Percentiles rank a stretch among this genome's conserved stretches.
These are phyloP conservation scores for Alternaria conjuncta DNA, from an alignment of 2,329 filamentous ascomycete genomes.

Conservation along the genomic window DNA sequence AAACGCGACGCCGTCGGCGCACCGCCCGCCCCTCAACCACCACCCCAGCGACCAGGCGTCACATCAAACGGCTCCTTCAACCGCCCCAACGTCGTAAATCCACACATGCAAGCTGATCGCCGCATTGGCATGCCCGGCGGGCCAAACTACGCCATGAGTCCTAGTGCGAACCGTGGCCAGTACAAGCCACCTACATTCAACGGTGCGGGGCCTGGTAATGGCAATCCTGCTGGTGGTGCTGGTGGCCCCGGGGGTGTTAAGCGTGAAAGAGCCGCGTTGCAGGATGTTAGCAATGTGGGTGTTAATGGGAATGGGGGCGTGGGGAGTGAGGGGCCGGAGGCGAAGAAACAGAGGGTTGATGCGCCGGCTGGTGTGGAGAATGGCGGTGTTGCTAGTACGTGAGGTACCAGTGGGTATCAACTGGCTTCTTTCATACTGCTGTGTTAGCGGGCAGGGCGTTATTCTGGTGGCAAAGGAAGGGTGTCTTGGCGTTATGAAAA, in stretches of 20 bases:
- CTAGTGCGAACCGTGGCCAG: slow-evolving; percentile 51
- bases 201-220: slow-evolving; percentile 7
- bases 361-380: slow-evolving; percentile 30
- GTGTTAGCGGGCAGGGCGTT: background rate
- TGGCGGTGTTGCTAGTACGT: slow-evolving; percentile 7
- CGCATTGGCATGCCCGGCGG: slow-evolving; percentile 58
- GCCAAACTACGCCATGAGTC: slow-evolving; percentile 46
- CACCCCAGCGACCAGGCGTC: slow-evolving; percentile 17
- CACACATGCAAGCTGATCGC: slow-evolving; percentile 54
- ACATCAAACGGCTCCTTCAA: slow-evolving; percentile 20
- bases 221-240: background rate
- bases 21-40: slow-evolving; percentile 21
- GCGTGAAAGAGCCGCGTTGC: slow-evolving; percentile 47
- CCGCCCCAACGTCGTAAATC: slow-evolving; percentile 55
- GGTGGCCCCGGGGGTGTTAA: slow-evolving; percentile 20
- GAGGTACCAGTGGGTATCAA: background rate
- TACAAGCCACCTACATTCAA: slow-evolving; percentile 54
- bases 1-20: slow-evolving; percentile 54
- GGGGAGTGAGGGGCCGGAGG: slow-evolving; percentile 40
- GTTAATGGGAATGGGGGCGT: slow-evolving; percentile 27
- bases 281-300: slow-evolving; percentile 56
- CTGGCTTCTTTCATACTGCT: background rate
- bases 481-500: background rate
- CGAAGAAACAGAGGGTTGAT: slow-evolving; percentile 52
- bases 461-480: background rate